Conservation (phyloP, 345 rosid genomes). For the Noccaea caerulescens region DNA sequence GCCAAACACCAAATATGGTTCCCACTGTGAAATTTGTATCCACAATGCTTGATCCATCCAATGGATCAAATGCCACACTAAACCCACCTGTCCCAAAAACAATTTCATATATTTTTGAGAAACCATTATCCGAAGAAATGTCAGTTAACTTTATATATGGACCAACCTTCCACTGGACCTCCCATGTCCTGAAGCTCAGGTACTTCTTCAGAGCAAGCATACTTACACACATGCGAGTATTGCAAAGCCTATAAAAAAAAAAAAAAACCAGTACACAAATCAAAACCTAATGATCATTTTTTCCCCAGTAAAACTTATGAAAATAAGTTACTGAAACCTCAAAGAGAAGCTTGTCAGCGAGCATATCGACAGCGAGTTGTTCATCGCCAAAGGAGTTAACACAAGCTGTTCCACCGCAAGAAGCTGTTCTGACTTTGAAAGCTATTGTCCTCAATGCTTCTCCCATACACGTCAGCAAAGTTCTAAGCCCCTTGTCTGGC, state of each 20-base stretch:
- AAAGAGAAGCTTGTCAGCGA: constrained; percentile 89
- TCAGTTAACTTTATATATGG: neutral
- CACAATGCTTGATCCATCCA: constrained; percentile 84
- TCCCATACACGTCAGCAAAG: constrained; percentile 87
- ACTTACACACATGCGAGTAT: constrained; percentile 90
- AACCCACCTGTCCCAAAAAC: constrained; percentile 64
- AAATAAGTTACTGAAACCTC: constrained; percentile 54
- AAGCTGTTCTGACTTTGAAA: constrained; percentile 93
- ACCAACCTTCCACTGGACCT: constrained; percentile 84
- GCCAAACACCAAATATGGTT: constrained; percentile 98
- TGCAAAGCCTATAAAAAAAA: constrained; percentile 63
- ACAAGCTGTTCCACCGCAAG: constrained; percentile 97
- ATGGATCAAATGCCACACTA: constrained; percentile 92
- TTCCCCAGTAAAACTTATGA: neutral
- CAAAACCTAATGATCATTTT: constrained; percentile 19
- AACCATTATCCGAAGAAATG: neutral
- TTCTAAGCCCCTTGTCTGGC: constrained; percentile 73
- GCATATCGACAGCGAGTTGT: constrained; percentile 97
- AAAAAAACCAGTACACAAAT: constrained; percentile 1
- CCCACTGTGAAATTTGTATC: constrained; percentile 91
- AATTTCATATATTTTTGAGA: neutral
- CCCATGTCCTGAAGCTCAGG: constrained; percentile 99
- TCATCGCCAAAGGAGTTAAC: constrained; percentile 93
- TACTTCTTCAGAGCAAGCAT: constrained; percentile 95
- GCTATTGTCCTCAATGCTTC: constrained; percentile 93